Evolutionary conservation across 2,329 filamentous ascomycete species (phyloP), one percentile per base, ranked within the genome.

Genomic region (Cladophialophora immunda): DNA sequence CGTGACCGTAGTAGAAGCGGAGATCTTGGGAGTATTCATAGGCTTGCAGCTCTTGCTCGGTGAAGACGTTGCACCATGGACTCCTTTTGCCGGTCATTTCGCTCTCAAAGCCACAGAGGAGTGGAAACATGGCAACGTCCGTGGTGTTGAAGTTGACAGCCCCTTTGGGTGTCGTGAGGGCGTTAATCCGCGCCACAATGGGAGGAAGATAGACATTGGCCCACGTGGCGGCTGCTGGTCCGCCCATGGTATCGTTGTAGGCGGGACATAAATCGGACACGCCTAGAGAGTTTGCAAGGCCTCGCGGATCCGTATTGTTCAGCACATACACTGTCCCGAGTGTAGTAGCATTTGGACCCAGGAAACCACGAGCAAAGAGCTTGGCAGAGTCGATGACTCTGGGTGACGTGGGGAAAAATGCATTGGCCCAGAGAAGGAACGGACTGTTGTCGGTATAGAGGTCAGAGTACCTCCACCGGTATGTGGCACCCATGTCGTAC

Each of bases 21-120:
- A 92, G 77, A 72, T 91, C 89, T 70, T 91, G 88, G 1, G 83
- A 81, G 75, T 91, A 92, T 72, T 91, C 88, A 70, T 91, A 91
- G 70, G 85, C 78, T 32, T 84, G 79, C 62, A 90, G 81, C 75
- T 92, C 89, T 2, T 86, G 80, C 36, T 89, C 80, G 2, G 84
- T 88, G 72, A 90, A 88, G 17, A 89, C 80, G 58, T 80, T 79
- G 74, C 89, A 91, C 80, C 86, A 92, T 0, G 88, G 86, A 4
- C 86, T 89, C 4, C 86, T 75, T 1, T 77, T 78, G 0, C 89
- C 88, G 0, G 82, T 86, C 69, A 91, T 90, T 73, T 91, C 89
- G 3, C 84, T 87, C 73, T 92, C 89, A 65, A 89, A 92, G 2
- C 88, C 89, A 71, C 89, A 92, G 17, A 91, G 81, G 72, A 91